Percentiles rank a stretch among this genome's conserved stretches.
Evolutionary conservation across 352 stramenopile species (phyloP).

Genomic region (Sclerospora graminicola): DNA sequence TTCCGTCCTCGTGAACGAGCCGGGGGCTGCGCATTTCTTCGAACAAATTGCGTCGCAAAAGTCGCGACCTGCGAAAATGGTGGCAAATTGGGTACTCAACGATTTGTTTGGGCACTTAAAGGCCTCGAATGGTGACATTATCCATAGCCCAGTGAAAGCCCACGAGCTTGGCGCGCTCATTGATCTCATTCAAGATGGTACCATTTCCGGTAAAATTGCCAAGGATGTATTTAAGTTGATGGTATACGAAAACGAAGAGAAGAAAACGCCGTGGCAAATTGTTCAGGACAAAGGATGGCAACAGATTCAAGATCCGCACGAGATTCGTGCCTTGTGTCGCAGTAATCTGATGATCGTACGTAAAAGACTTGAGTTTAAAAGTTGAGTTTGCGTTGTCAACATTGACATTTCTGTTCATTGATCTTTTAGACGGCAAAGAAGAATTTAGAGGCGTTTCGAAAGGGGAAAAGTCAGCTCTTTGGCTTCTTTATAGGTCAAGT

Average conservation of each 20-base stretch:
- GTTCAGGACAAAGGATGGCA: conserved; percentile 80
- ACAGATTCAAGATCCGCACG: conserved; percentile 79
- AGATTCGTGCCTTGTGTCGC: conserved; percentile 64
- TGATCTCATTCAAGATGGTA: conserved; percentile 83
- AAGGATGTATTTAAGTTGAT: conserved; percentile 80
- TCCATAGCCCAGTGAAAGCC: conserved; percentile 35
- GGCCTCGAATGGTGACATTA: conserved; percentile 46
- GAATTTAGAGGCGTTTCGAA: conserved; percentile 52
- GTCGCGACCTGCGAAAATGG: conserved; percentile 55
- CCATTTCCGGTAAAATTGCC: conserved; percentile 89
- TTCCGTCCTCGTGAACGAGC: conserved; percentile 63
- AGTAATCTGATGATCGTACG: too few species aligned
- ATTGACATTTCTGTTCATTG: too few species aligned
- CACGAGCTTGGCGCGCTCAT: conserved; percentile 80
- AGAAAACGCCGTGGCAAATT: conserved; percentile 54
- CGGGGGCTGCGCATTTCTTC: conserved; percentile 79
- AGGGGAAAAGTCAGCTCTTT: conserved; percentile 89
- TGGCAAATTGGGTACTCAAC: conserved; percentile 91
- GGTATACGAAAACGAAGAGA: conserved; percentile 69
- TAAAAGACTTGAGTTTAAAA: too few species aligned
- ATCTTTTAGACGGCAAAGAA: conserved; percentile 52
- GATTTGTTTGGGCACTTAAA: conserved; percentile 91
- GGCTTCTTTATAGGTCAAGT: conserved; percentile 93
- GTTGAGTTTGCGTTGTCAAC: too few species aligned
- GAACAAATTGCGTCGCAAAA: conserved; percentile 60